Percentiles rank a stretch among this genome's conserved stretches.
Evolutionary conservation across 2,329 filamentous ascomycete species (phyloP).

Genomic region (Fusarium sp.): DNA sequence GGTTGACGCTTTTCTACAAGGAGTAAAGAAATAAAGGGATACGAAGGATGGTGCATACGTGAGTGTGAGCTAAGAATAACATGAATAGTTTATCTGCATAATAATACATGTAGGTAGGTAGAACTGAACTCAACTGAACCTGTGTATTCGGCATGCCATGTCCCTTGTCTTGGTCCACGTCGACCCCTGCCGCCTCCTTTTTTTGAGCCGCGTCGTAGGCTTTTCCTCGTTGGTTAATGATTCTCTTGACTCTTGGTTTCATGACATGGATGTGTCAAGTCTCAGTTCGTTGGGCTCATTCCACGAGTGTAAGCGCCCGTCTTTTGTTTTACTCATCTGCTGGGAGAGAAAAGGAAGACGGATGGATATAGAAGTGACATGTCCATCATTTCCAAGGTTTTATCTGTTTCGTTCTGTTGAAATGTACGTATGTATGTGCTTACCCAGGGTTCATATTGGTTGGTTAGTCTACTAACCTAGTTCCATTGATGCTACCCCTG

Average conservation of each 20-base stretch:
- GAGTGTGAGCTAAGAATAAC: slow-evolving; percentile 3
- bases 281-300: neutral
- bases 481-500: slow-evolving; percentile 27
- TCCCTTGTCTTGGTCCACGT: no score
- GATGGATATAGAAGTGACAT: neutral
- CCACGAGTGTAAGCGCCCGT: slow-evolving; percentile 17
- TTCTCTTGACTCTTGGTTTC: slow-evolving; percentile 35
- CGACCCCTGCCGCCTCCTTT: slow-evolving; percentile 26
- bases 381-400: neutral
- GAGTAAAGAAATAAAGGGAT: slow-evolving; percentile 1
- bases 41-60: neutral
- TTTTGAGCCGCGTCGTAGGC: slow-evolving; percentile 29
- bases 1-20: slow-evolving; percentile 17
- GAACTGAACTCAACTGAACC: no score
- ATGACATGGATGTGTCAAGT: slow-evolving; percentile 21
- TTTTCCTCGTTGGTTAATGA: slow-evolving; percentile 31
- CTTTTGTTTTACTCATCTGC: neutral
- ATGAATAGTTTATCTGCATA: neutral
- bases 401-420: neutral
- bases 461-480: no score
- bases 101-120: no score
- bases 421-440: neutral
- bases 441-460: slow-evolving; percentile 6
- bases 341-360: neutral
- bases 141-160: neutral